A percentile compares a stretch with the other conserved stretches of the same genome.
Conservation (phyloP, 176 grass and related monocot genomes). For the Phyllostachys edulis region DNA sequence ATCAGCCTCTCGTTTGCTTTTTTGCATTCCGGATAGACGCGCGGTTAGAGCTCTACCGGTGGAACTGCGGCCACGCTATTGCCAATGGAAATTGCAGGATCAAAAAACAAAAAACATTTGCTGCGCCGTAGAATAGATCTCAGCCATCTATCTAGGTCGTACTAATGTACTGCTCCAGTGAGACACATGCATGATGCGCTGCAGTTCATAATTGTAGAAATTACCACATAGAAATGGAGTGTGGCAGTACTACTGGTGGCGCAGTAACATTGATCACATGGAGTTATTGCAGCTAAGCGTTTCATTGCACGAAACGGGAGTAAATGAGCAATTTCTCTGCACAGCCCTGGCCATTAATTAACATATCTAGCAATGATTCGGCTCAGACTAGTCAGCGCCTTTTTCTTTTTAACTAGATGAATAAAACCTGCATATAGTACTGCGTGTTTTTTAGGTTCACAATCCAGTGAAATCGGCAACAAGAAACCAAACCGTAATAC, state of each 20-base stretch:
- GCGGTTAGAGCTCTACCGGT: too few species aligned
- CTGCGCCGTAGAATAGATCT: neutral
- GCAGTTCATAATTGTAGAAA: neutral
- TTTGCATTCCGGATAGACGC: neutral
- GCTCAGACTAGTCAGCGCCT: neutral
- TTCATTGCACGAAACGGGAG: neutral
- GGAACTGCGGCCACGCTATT: neutral
- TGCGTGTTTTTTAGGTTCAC: neutral
- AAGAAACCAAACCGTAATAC: neutral
- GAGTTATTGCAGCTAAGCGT: neutral
- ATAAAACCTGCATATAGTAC: neutral
- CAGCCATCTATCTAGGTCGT: too few species aligned
- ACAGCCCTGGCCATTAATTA: neutral
- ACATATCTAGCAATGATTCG: neutral
- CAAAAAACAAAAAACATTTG: neutral
- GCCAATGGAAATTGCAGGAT: neutral
- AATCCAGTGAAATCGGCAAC: too few species aligned
- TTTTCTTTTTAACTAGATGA: neutral
- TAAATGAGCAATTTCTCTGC: neutral
- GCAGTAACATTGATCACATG: neutral
- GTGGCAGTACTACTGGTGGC: too few species aligned
- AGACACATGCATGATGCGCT: too few species aligned
- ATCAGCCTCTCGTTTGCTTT: neutral
- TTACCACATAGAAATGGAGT: neutral
- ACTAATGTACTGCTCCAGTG: too few species aligned